Evolutionary conservation across 202 grass and related monocot genomes (phyloP).

Genomic region (Elaeis oleifera): DNA sequence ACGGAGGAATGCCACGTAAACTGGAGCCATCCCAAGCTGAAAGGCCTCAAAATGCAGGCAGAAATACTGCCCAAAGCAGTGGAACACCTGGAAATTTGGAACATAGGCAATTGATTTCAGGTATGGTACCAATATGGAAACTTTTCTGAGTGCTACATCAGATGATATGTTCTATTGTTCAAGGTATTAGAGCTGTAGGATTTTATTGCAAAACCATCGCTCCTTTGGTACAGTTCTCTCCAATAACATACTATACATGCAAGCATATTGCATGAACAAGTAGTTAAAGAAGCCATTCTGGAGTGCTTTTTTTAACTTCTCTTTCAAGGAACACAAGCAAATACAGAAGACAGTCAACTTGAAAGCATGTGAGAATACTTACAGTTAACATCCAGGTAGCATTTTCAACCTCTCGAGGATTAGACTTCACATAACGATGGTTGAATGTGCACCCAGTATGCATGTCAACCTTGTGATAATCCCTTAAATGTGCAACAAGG

Average conservation of each 20-base stretch:
- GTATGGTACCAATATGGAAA: too few relatives aligned
- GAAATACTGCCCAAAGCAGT: conserved; percentile 87
- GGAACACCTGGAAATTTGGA: conserved; percentile 48
- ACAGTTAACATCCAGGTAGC: conserved; percentile 93
- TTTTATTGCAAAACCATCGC: too few relatives aligned
- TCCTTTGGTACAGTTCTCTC: too few relatives aligned
- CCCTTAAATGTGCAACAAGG: conserved; percentile 71
- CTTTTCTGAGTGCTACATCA: too few relatives aligned
- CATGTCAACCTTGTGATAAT: conserved; percentile 89
- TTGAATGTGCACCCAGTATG: conserved; percentile 88
- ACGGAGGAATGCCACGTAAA: conserved; percentile 78
- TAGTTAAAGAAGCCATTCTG: too few relatives aligned
- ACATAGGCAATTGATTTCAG: too few relatives aligned
- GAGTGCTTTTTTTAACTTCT: too few relatives aligned
- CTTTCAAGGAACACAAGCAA: too few relatives aligned
- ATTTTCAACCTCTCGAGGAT: conserved; percentile 69
- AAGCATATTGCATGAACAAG: too few relatives aligned
- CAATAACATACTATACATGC: too few relatives aligned
- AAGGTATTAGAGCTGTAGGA: too few relatives aligned
- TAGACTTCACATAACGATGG: conserved; percentile 85
- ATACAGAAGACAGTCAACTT: background rate
- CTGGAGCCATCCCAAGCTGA: conserved; percentile 71
- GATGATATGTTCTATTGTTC: too few relatives aligned
- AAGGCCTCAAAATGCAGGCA: conserved; percentile 90
- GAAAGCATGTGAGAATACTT: conserved; percentile 23